Percentiles rank a stretch among this genome's conserved stretches.
These are phyloP conservation scores for Collariella sp. DNA, from an alignment of 495 filamentous ascomycete genomes.

Conservation along the genomic window DNA sequence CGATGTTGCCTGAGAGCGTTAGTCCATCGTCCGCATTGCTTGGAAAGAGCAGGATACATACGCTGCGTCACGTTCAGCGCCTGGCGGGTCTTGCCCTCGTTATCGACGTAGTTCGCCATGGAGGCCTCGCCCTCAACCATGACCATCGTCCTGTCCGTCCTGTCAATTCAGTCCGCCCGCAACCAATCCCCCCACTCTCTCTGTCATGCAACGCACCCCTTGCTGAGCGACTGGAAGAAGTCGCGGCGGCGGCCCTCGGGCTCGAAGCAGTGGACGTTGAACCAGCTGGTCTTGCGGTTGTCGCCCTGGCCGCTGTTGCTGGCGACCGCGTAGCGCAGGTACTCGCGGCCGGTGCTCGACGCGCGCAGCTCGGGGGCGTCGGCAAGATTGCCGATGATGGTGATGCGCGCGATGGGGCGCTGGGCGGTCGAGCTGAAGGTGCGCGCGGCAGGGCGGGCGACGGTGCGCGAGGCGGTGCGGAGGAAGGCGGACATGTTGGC, in stretches of 20 bases:
- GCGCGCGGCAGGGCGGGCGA: constrained; percentile 36
- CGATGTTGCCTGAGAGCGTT: constrained; percentile 43
- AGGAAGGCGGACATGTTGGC: constrained; percentile 37
- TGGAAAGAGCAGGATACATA: constrained; percentile 36
- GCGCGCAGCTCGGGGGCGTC: constrained; percentile 57
- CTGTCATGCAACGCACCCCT: constrained; percentile 55
- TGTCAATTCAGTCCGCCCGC: neutral
- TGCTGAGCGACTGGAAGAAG: constrained; percentile 54
- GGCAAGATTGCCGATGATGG: constrained; percentile 68
- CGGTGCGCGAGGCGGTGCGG: constrained; percentile 30
- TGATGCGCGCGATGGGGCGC: constrained; percentile 55
- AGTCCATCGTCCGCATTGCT: neutral
- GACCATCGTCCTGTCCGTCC: constrained; percentile 50
- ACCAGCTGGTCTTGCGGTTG: constrained; percentile 68
- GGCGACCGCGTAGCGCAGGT: constrained; percentile 60
- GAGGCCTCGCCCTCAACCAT: constrained; percentile 66
- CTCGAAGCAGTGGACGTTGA: constrained; percentile 57
- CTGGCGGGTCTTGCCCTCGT: constrained; percentile 51
- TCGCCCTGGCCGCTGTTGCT: constrained; percentile 48
- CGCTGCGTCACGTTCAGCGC: constrained; percentile 61
- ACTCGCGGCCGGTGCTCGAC: constrained; percentile 56
- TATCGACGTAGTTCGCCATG: constrained; percentile 52
- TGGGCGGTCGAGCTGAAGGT: constrained; percentile 47
- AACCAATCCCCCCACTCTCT: neutral
- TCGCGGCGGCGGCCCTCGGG: constrained; percentile 54